A percentile compares a stretch with the other conserved stretches of the same genome.
Conservation (phyloP, 2,329 filamentous ascomycete species). For the Sphaerostilbella broomeana region DNA sequence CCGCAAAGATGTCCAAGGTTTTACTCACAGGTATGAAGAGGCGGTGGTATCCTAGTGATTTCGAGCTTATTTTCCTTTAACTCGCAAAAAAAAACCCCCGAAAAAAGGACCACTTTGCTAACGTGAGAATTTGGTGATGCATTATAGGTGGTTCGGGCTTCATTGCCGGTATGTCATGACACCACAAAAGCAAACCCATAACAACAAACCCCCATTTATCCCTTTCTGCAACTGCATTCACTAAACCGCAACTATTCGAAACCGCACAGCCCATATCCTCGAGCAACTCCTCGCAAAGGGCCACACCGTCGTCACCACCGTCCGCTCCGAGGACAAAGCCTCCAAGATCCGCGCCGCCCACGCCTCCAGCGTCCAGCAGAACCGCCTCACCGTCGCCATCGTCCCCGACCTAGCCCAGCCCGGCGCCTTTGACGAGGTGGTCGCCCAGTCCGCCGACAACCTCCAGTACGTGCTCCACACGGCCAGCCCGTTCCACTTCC, state of each 20-base stretch:
- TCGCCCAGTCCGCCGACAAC: conserved; percentile 34
- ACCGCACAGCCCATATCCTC: conserved; percentile 44
- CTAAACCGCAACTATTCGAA: neutral
- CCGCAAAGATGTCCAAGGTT: conserved; percentile 24
- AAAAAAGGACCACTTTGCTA: neutral
- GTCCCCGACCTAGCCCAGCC: conserved; percentile 72
- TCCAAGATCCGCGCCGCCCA: conserved; percentile 37
- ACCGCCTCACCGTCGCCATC: conserved; percentile 47
- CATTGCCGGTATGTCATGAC: conserved; percentile 25
- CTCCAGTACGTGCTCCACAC: conserved; percentile 54
- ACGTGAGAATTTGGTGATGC: neutral
- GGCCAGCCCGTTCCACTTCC: conserved; percentile 53
- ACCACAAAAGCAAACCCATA: neutral
- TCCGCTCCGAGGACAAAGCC: conserved; percentile 49
- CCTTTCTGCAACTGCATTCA: neutral
- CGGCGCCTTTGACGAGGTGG: conserved; percentile 64
- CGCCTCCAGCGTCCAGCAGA: conserved; percentile 38
- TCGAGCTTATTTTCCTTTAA: neutral
- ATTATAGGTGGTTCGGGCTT: conserved; percentile 31
- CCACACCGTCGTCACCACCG: conserved; percentile 49
- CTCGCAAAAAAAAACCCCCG: no score
- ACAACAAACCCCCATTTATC: no score
- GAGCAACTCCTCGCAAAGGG: conserved; percentile 45
- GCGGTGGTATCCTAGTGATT: neutral
- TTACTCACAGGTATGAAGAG: conserved; percentile 24